A percentile compares a stretch with the other conserved stretches of the same genome.
Conservation (phyloP, 2,329 filamentous ascomycete genomes). For the Fusarium albidum region DNA sequence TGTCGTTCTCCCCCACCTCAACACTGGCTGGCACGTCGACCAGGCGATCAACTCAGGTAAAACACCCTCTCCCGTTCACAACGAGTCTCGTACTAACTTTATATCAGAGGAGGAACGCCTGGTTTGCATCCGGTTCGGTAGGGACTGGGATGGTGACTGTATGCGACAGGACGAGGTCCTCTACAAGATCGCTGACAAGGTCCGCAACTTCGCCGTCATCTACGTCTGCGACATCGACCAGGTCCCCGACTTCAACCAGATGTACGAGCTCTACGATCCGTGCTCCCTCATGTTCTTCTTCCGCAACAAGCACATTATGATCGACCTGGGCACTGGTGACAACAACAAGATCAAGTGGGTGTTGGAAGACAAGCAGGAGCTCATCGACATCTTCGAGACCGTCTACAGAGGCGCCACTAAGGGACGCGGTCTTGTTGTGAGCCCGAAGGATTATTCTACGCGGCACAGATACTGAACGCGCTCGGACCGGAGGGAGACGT, state of each 20-base stretch:
- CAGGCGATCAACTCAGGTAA: conserved; percentile 77
- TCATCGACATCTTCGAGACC: conserved; percentile 98
- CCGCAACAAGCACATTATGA: conserved; percentile 99
- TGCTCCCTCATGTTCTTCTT: conserved; percentile 98
- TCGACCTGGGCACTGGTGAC: conserved; percentile 96
- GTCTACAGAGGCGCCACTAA: conserved; percentile 99
- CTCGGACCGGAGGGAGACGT: background rate
- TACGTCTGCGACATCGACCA: conserved; percentile 94
- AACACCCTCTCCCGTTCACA: background rate
- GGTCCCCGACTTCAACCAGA: conserved; percentile 92
- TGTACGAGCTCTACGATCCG: conserved; percentile 93
- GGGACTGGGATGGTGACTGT: conserved; percentile 80
- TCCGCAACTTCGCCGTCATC: conserved; percentile 93
- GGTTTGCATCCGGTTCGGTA: conserved; percentile 92
- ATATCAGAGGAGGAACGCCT: conserved; percentile 82
- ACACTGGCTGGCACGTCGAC: conserved; percentile 97
- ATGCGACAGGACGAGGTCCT: conserved; percentile 88
- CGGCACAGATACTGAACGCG: conserved; percentile 36
- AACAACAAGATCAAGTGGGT: conserved; percentile 99
- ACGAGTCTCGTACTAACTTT: conserved; percentile 12
- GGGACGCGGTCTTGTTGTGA: conserved; percentile 93
- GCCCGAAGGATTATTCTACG: conserved; percentile 73
- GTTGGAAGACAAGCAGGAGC: conserved; percentile 92
- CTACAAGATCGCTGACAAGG: conserved; percentile 89
- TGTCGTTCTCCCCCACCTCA: conserved; percentile 89